phyloP scores from a whole-genome alignment of 1,139 yeast species.

The Magnusiomyces clavatus region DNA sequence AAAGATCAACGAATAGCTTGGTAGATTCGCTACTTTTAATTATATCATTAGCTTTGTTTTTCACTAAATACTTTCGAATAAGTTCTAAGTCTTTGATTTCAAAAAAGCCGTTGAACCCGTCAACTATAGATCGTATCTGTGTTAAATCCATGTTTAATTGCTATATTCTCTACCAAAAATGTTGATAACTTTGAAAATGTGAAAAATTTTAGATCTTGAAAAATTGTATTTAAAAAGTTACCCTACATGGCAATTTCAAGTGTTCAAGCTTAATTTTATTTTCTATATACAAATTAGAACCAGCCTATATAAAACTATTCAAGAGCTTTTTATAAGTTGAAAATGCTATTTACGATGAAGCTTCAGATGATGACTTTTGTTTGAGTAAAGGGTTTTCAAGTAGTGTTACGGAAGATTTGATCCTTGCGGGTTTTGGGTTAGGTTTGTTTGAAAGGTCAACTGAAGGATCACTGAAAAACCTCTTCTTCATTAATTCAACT shows the following conservation, averaged over 20 bases:
- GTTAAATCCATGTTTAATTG: constrained; percentile 3
- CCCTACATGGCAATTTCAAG: neutral
- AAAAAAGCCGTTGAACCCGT: neutral
- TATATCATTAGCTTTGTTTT: constrained; percentile 14
- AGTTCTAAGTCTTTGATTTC: constrained; percentile 11
- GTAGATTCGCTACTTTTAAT: constrained; percentile 4
- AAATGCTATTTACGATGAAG: neutral
- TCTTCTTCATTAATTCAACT: constrained; percentile 56
- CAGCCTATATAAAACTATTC: neutral
- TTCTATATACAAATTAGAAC: too few relatives aligned
- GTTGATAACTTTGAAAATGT: neutral
- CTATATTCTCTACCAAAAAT: neutral
- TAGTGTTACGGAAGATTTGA: constrained; percentile 9
- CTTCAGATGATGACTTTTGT: neutral
- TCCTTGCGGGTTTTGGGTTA: constrained; percentile 9
- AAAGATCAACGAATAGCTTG: constrained; percentile 10
- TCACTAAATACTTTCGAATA: constrained; percentile 15
- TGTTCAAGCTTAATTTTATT: too few relatives aligned
- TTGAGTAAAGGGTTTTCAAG: constrained; percentile 10
- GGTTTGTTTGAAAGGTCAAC: constrained; percentile 17
- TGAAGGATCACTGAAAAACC: constrained; percentile 38
- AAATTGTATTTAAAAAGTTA: neutral
- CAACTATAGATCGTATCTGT: neutral
- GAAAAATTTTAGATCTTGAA: constrained; percentile 1
- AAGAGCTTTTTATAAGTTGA: neutral